Conservation (phyloP, 768 basidiomycete species). For the Myochromella boudieri region DNA sequence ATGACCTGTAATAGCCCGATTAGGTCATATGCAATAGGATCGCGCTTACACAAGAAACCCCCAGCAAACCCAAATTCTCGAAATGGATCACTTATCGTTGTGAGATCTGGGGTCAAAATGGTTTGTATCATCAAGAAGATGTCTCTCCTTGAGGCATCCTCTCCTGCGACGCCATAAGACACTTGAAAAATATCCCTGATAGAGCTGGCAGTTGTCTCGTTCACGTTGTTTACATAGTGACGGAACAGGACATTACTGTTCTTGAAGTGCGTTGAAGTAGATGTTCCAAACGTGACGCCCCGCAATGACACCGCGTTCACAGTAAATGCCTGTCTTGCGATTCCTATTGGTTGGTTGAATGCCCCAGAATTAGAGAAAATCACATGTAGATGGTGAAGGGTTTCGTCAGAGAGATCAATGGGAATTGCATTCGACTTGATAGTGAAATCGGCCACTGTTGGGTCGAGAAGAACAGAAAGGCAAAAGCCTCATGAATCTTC, state of each 20-base stretch:
- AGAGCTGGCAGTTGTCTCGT: neutral
- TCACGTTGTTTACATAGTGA: neutral
- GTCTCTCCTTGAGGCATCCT: too few relatives aligned
- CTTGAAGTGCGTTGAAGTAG: conserved; percentile 1
- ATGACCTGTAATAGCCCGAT: conserved; percentile 5
- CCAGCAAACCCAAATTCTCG: conserved; percentile 3
- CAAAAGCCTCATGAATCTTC: conserved; percentile 13
- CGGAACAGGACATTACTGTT: conserved; percentile 9
- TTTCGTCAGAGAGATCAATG: too few relatives aligned
- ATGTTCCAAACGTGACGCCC: conserved; percentile 5
- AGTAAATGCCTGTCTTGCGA: conserved; percentile 1
- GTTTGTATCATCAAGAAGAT: too few relatives aligned
- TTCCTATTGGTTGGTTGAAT: neutral
- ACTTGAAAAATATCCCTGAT: conserved; percentile 4
- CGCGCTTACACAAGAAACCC: neutral
- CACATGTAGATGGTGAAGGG: neutral
- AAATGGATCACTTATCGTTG: too few relatives aligned
- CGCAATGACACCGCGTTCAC: conserved; percentile 1
- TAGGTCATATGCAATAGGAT: neutral
- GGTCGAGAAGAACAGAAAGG: conserved; percentile 7
- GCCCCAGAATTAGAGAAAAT: neutral
- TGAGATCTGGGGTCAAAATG: too few relatives aligned
- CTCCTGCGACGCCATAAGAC: too few relatives aligned
- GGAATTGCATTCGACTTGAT: conserved; percentile 4
- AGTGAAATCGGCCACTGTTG: neutral